Conservation (phyloP, 306 rosid species). For the Parietaria judaica region DNA sequence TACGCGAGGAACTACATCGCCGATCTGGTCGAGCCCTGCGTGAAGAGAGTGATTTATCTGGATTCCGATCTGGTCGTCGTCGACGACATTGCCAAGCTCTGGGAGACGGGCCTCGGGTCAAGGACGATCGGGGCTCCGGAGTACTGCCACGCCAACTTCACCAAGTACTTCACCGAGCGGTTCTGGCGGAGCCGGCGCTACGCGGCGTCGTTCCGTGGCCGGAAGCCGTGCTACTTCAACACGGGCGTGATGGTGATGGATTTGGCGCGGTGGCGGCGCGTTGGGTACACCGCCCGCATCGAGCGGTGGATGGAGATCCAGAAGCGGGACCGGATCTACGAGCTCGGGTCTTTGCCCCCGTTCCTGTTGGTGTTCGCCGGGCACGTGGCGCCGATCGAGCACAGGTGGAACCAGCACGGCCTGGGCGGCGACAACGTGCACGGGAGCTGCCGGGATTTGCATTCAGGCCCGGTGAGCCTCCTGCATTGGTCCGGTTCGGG, state of each 20-base stretch:
- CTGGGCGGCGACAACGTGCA: conserved; percentile 66
- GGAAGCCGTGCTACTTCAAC: conserved; percentile 67
- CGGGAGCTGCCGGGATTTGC: conserved; percentile 64
- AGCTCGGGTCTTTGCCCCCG: conserved; percentile 72
- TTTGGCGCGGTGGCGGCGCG: conserved; percentile 54
- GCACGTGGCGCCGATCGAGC: conserved; percentile 70
- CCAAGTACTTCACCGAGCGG: conserved; percentile 51
- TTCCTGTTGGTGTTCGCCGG: conserved; percentile 64
- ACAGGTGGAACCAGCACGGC: conserved; percentile 81
- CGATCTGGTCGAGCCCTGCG: conserved; percentile 52
- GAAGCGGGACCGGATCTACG: conserved; percentile 58
- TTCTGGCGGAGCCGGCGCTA: conserved; percentile 42
- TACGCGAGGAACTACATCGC: conserved; percentile 72
- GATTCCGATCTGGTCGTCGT: conserved; percentile 69
- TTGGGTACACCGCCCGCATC: conserved; percentile 36
- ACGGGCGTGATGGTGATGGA: conserved; percentile 87
- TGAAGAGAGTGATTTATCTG: conserved; percentile 50
- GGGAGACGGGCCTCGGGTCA: conserved; percentile 40
- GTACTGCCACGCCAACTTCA: conserved; percentile 70
- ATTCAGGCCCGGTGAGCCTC: conserved; percentile 67
- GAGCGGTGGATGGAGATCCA: conserved; percentile 79
- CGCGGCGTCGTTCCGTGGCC: conserved; percentile 24
- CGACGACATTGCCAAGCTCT: conserved; percentile 51
- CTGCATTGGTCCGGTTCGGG: conserved; percentile 85
- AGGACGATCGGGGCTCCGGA: conserved; percentile 67